phyloP scores from a whole-genome alignment of 192 early-diverging fungal genomes.

The Coemansia sp. region DNA sequence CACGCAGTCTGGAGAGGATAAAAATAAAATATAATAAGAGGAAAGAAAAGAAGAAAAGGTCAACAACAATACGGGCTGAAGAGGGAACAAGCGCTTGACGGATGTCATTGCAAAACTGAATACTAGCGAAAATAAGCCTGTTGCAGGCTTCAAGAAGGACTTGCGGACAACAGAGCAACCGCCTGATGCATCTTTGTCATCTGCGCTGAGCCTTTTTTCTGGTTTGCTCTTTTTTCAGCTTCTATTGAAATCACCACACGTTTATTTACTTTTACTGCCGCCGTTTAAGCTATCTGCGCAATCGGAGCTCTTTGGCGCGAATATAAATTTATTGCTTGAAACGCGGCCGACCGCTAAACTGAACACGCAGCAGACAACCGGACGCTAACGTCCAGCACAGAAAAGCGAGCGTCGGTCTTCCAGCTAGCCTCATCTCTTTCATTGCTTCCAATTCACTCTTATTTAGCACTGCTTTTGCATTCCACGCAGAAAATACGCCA shows the following conservation, averaged over 20 bases:
- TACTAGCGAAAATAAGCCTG: background rate
- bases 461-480: background rate
- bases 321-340: background rate
- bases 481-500: background rate
- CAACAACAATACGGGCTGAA: too few relatives aligned
- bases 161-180: background rate
- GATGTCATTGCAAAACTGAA: background rate
- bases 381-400: background rate
- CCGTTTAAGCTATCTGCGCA: background rate
- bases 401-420: background rate
- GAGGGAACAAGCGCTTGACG: too few relatives aligned
- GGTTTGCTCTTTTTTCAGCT: background rate
- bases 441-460: background rate
- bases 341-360: background rate
- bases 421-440: background rate
- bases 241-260: background rate
- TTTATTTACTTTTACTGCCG: background rate
- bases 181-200: conserved; percentile 4
- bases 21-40: too few relatives aligned
- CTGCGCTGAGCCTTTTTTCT: background rate
- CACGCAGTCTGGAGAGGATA: too few relatives aligned
- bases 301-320: background rate
- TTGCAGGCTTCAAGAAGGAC: background rate
- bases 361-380: background rate
- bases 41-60: background rate